Percentiles rank a stretch among this genome's conserved stretches.
phyloP scores from a whole-genome alignment of 768 basidiomycete genomes.

The Roridomyces roridus region DNA sequence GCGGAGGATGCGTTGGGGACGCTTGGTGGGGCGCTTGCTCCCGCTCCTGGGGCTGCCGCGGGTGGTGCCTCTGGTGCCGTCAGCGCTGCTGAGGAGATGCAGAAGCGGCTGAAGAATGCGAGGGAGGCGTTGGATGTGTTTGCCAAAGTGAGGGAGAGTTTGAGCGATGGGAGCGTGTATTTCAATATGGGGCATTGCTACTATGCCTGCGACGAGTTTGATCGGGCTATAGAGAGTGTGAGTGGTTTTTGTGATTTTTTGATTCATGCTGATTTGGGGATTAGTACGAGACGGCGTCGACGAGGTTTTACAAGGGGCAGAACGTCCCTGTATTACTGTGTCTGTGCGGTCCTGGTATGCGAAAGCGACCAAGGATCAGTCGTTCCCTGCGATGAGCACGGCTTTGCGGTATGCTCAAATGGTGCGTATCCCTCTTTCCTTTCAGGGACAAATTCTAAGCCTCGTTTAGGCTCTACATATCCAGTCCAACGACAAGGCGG shows the following conservation, averaged over 20 bases:
- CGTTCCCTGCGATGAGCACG: slow-evolving; percentile 79
- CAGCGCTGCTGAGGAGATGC: slow-evolving; percentile 63
- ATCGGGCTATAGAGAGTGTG: slow-evolving; percentile 95
- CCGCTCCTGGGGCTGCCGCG: too few species aligned
- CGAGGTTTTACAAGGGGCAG: slow-evolving; percentile 74
- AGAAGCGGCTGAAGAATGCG: slow-evolving; percentile 72
- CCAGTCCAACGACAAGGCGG: slow-evolving; percentile 88
- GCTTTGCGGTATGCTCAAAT: slow-evolving; percentile 84
- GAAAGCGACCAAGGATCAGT: slow-evolving; percentile 90
- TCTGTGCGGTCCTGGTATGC: slow-evolving; percentile 93
- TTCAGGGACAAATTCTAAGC: too few species aligned
- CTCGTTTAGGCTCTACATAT: slow-evolving; percentile 89
- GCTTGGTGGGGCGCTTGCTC: slow-evolving; percentile 57
- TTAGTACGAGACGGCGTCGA: slow-evolving; percentile 92
- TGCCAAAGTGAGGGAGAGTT: slow-evolving; percentile 87
- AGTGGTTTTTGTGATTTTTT: slow-evolving; percentile 34
- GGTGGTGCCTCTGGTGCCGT: too few species aligned
- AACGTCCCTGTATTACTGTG: slow-evolving; percentile 82
- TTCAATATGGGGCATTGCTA: slow-evolving; percentile 98
- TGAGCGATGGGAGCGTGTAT: slow-evolving; percentile 85
- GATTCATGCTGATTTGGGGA: not conserved
- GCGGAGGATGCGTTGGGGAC: slow-evolving; percentile 90
- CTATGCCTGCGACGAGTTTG: slow-evolving; percentile 91
- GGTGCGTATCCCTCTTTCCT: slow-evolving; percentile 45
- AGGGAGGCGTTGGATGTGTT: slow-evolving; percentile 91